Evolutionary conservation across 495 filamentous ascomycete genomes (phyloP).

Genomic region (Xanthoparmelia taractica): DNA sequence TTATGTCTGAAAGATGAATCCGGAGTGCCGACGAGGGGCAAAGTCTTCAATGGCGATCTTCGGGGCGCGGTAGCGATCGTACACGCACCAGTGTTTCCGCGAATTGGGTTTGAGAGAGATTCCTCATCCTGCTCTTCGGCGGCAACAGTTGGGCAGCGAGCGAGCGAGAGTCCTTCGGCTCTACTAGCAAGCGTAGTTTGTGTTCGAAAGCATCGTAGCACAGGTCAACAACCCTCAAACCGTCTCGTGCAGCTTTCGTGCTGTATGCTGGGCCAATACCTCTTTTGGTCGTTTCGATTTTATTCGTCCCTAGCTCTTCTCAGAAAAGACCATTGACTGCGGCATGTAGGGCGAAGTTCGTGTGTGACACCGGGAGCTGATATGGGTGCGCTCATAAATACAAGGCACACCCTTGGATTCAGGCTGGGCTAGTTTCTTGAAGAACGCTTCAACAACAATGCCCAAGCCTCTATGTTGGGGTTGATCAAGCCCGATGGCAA

Average conservation of each 20-base stretch:
- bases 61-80: too few species aligned
- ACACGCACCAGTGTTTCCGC: too few species aligned
- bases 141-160: too few species aligned
- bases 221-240: constrained; percentile 68
- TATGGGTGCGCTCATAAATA: not conserved
- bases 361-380: constrained; percentile 6
- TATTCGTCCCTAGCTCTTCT: not conserved
- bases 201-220: constrained; percentile 68
- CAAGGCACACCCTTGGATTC: constrained; percentile 52
- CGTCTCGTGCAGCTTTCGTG: constrained; percentile 69
- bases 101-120: too few species aligned
- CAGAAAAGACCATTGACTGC: constrained; percentile 55
- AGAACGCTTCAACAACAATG: too few species aligned
- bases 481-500: constrained; percentile 60
- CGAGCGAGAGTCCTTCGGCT: too few species aligned
- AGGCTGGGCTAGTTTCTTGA: constrained; percentile 69
- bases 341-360: constrained; percentile 63
- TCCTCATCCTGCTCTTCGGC: too few species aligned
- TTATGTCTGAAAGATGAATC: too few species aligned
- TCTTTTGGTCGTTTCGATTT: constrained; percentile 52
- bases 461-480: constrained; percentile 58
- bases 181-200: constrained; percentile 58
- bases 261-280: constrained; percentile 77
- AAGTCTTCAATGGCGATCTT: too few species aligned
- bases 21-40: too few species aligned